Evolutionary conservation across 2,329 filamentous ascomycete species (phyloP).

Genomic region (Cladosporium phlei): DNA sequence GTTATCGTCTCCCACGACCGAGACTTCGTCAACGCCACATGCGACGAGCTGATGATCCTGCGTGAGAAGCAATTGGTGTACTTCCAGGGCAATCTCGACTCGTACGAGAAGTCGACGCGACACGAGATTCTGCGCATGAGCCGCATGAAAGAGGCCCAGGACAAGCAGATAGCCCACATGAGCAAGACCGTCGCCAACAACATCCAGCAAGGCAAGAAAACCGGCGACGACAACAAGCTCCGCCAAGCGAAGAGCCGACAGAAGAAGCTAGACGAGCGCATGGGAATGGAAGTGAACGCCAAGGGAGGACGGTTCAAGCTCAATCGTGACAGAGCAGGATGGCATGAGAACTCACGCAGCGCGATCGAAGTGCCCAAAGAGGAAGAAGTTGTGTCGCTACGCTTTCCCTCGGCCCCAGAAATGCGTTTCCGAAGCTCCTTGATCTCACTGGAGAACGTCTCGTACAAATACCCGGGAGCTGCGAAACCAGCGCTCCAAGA

Average conservation of each 20-base stretch:
- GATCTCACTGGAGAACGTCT: constrained; percentile 64
- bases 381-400: constrained; percentile 33
- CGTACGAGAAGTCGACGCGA: constrained; percentile 51
- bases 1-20: constrained; percentile 81
- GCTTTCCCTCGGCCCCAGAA: constrained; percentile 52
- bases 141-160: constrained; percentile 76
- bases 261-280: constrained; percentile 77
- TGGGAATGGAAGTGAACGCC: constrained; percentile 68
- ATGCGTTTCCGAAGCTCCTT: constrained; percentile 67
- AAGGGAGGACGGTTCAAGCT: constrained; percentile 75
- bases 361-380: constrained; percentile 67
- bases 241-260: constrained; percentile 79
- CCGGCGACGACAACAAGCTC: constrained; percentile 78
- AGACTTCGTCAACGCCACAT: constrained; percentile 72
- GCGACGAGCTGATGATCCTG: constrained; percentile 69
- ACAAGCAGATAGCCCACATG: constrained; percentile 74
- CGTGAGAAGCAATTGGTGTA: constrained; percentile 66
- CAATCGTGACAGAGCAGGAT: constrained; percentile 67
- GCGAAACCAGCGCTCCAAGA: constrained; percentile 53
- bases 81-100: constrained; percentile 69
- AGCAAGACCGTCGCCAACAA: constrained; percentile 72
- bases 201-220: constrained; percentile 68
- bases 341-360: constrained; percentile 52
- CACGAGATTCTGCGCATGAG: constrained; percentile 50
- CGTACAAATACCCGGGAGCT: constrained; percentile 55